phyloP scores from a whole-genome alignment of 1,139 yeast genomes.

The Pichia sp. region DNA sequence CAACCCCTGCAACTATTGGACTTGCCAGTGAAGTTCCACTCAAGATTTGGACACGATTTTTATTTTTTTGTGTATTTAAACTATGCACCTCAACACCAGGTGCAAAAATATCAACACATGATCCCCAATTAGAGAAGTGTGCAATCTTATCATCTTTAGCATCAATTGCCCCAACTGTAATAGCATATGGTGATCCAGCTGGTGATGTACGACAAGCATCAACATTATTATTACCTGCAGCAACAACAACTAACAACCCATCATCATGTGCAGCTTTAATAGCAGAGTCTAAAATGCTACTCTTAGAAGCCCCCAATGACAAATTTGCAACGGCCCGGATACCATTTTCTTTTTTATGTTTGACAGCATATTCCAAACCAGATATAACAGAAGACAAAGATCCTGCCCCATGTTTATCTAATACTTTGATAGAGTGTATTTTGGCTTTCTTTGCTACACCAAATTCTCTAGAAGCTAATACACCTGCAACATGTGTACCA shows the following conservation, averaged over 20 bases:
- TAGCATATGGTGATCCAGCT: slow-evolving; percentile 48
- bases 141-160: slow-evolving; percentile 65
- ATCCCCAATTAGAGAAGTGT: slow-evolving; percentile 79
- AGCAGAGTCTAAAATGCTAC: slow-evolving; percentile 62
- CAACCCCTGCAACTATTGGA: slow-evolving; percentile 71
- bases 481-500: slow-evolving; percentile 86
- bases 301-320: slow-evolving; percentile 68
- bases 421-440: slow-evolving; percentile 65
- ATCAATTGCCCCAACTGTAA: slow-evolving; percentile 84
- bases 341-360: slow-evolving; percentile 34
- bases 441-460: slow-evolving; percentile 73
- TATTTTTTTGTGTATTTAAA: slow-evolving; percentile 29
- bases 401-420: slow-evolving; percentile 61
- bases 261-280: slow-evolving; percentile 61
- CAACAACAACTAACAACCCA: slow-evolving; percentile 76
- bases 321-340: slow-evolving; percentile 66
- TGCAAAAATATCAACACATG: slow-evolving; percentile 78
- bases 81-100: slow-evolving; percentile 65
- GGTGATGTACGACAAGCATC: slow-evolving; percentile 70
- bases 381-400: slow-evolving; percentile 58
- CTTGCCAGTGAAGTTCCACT: slow-evolving; percentile 91
- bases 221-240: slow-evolving; percentile 78
- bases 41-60: slow-evolving; percentile 35
- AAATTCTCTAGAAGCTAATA: slow-evolving; percentile 68
- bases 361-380: slow-evolving; percentile 66